These are phyloP conservation scores for Magnolia officinalis DNA, from an alignment of 164 flowering plant species.

Conservation along the genomic window DNA sequence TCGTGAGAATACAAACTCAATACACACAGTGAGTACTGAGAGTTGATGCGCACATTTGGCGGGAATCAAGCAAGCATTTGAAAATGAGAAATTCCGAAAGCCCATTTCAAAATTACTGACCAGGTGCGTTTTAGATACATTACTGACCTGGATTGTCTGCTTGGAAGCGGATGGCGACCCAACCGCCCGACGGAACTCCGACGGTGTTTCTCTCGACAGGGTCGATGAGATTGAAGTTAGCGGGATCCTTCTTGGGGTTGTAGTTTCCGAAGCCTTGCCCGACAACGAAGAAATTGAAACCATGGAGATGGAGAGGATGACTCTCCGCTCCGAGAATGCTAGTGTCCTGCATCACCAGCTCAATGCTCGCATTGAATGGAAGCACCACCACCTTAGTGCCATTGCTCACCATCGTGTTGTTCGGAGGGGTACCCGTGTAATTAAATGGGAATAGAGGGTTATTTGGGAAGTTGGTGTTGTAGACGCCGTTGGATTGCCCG, in stretches of 20 bases:
- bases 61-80: too few relatives aligned
- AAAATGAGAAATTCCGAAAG: too few relatives aligned
- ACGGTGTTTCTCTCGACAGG: slow-evolving; percentile 11
- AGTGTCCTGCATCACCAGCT: slow-evolving; percentile 56
- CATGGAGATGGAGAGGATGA: slow-evolving; percentile 15
- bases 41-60: too few relatives aligned
- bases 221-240: slow-evolving; percentile 12
- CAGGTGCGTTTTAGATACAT: too few relatives aligned
- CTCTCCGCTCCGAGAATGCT: slow-evolving; percentile 12
- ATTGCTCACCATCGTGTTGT: slow-evolving; percentile 34
- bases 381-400: slow-evolving; percentile 47
- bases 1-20: too few relatives aligned
- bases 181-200: slow-evolving; percentile 11
- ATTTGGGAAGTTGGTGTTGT: slow-evolving; percentile 45
- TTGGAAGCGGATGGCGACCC: slow-evolving; percentile 10
- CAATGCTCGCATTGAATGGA: slow-evolving; percentile 50
- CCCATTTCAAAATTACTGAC: too few relatives aligned
- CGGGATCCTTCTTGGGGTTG: slow-evolving; percentile 7
- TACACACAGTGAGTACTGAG: too few relatives aligned
- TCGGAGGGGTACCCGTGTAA: slow-evolving; percentile 57
- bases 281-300: slow-evolving; percentile 14
- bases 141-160: slow-evolving; percentile 14
- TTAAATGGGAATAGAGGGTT: slow-evolving; percentile 37
- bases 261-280: slow-evolving; percentile 17
- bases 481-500: slow-evolving; percentile 42